Base-by-base conservation (phyloP, 805 yeast species). In the Candida easanensis region DNA sequence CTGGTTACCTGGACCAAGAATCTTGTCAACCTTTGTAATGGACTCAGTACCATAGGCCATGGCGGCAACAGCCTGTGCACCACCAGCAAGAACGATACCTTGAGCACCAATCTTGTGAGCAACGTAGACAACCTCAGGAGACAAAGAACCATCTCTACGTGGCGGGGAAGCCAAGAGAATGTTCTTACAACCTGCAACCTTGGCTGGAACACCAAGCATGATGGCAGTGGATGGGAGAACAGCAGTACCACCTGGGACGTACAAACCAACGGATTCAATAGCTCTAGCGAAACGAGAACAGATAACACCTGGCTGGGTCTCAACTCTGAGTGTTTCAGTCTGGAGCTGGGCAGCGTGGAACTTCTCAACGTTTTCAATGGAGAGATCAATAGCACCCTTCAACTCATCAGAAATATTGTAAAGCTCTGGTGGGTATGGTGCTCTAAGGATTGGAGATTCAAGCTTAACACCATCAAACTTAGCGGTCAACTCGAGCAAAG, bases 171-270 rank as follows among this genome's bases (percentile, higher is more conserved):
- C 98, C 64, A 93, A 66, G 14, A 90, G 71, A 52, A 93, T 91
- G 60, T 89, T 91, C 58, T 82, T 79, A 71, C 98, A 93, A 5
- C 97, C 97, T 21, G 99, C 99, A 49, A 90, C 99, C 63, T 82
- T 79, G 16, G 99, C 99, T 18, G 99, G 99, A 40, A 93, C 97
- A 58, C 99, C 98, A 56, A 93, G 76, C 97, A 93, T 93, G 67
- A 93, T 76, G 5, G 98, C 95, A 13, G 99, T 93, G 16, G 98
- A 91, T 33, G 99, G 99, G 52, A 93, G 76, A 26, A 93, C 91
- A 3, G 99, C 99, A 34, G 98, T 89, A 55, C 99, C 99, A 56
- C 99, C 99, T 42, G 99, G 99, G 47, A 93, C 87, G 61, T 93
- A 93, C 46, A 95, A 76, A 48, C 99, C 99, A 42, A 93, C 99